phyloP scores from a whole-genome alignment of 805 yeast genomes.

The Wickerhamomyces hampshirensis region DNA sequence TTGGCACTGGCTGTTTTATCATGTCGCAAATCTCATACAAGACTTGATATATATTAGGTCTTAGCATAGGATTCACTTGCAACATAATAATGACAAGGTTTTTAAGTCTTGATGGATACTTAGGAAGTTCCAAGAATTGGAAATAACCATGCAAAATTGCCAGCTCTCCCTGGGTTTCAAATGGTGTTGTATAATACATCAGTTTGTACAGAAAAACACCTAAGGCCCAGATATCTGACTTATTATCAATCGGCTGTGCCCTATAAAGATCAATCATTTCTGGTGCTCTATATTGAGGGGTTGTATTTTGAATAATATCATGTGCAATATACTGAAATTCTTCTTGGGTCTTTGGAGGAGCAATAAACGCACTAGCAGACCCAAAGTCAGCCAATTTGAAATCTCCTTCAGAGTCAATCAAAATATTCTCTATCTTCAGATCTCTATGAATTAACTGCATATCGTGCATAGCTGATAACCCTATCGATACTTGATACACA shows the following conservation, averaged over 20 bases:
- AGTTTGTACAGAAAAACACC: conserved; percentile 89
- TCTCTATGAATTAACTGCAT: conserved; percentile 78
- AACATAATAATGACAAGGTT: conserved; percentile 74
- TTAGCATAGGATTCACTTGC: conserved; percentile 71
- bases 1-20: conserved; percentile 46
- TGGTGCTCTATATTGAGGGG: conserved; percentile 93
- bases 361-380: conserved; percentile 64
- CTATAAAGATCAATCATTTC: conserved; percentile 91
- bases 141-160: conserved; percentile 84
- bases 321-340: conserved; percentile 75
- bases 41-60: conserved; percentile 89
- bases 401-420: conserved; percentile 62
- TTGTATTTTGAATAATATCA: conserved; percentile 85
- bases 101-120: conserved; percentile 65
- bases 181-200: conserved; percentile 92
- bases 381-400: conserved; percentile 95
- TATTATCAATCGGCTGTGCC: conserved; percentile 82
- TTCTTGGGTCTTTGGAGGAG: conserved; percentile 70
- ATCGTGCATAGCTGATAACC: conserved; percentile 81
- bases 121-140: conserved; percentile 68
- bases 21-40: conserved; percentile 57
- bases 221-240: conserved; percentile 94
- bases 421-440: conserved; percentile 89
- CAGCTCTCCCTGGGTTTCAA: conserved; percentile 76
- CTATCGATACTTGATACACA: conserved; percentile 76